Base-by-base conservation (phyloP, 495 filamentous ascomycete genomes). In the Neurospora africana region DNA sequence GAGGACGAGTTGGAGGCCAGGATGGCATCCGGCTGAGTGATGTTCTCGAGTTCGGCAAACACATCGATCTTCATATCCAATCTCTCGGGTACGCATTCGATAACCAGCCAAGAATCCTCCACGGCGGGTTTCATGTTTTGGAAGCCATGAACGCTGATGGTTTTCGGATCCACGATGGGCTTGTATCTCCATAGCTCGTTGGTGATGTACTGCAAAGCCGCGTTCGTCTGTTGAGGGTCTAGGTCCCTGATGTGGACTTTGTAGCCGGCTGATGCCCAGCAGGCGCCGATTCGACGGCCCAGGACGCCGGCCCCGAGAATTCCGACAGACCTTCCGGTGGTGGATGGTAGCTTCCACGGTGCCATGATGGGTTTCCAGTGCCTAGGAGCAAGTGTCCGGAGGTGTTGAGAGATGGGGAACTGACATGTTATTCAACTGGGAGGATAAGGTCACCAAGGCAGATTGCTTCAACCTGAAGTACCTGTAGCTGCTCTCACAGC, bases 31-130 rank as follows among this genome's bases (percentile, higher is more conserved):
- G 23, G 35, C 5, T 79, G 80, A 0, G 81, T 76, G 3, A 77
- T 35, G 5, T 53, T 35, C 9, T 84, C 84, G 5, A 88, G 73
- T n/a, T 84, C 75, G 2, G 74, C 84, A 39, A 88, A 81, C 8
- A 80, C 81, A 35, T 77, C 76, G 27, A 82, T 83, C 75, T 87
- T 88, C 53, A 86, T 72, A 5, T 78, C 71, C 7, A 86, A 58
- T 38, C 80, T 82, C 77, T 87, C 85, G 0, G 85, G 85, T 5
- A 86, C 81, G n/a, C 82, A 82, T 72, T 87, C 86, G 72, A 87
- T 82, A 17, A 85, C 80, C 4, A 85, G 80, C 77, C 76, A 85
- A 3, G 82, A 79, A 43, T 82, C 79, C 27, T 71, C 30, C 6
- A 86, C 78, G 0, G 80, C 82, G 5, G 78, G 74, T 19, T 77